Conservation (phyloP, 1,284 basidiomycete genomes). For the Polyporus tsugae region DNA sequence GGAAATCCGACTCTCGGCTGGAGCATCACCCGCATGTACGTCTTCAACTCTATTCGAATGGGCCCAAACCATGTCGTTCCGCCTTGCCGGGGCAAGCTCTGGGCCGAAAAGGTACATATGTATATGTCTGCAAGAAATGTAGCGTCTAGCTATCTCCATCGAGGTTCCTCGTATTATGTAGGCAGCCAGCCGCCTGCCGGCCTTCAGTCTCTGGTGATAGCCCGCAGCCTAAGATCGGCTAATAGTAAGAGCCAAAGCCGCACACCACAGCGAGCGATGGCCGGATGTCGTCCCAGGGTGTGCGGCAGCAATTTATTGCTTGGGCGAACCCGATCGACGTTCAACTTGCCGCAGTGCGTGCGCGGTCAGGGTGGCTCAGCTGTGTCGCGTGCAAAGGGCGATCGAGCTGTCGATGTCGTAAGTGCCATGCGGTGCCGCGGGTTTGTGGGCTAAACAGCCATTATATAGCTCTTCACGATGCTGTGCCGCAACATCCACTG, state of each 20-base stretch:
- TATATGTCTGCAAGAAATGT: neutral
- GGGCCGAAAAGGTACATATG: neutral
- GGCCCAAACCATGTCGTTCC: neutral
- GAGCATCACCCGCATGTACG: too few relatives aligned
- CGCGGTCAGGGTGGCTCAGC: neutral
- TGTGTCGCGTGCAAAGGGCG: neutral
- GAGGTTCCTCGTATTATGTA: neutral
- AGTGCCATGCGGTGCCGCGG: conserved; percentile 5
- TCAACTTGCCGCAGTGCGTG: neutral
- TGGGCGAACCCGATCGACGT: neutral
- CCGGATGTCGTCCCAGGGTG: neutral
- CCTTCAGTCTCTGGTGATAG: neutral
- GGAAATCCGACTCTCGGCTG: neutral
- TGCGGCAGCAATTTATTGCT: neutral
- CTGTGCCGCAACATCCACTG: conserved; percentile 3
- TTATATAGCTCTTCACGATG: conserved; percentile 2
- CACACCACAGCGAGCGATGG: neutral
- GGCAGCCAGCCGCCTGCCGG: neutral
- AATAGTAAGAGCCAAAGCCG: neutral
- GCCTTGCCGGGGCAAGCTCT: neutral
- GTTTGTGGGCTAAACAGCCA: neutral
- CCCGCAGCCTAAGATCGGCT: neutral
- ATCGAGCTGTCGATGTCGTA: conserved; percentile 5
- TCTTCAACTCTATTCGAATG: too few relatives aligned
- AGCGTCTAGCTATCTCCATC: conserved; percentile 1